These are phyloP conservation scores for Trichoderma pleuroti DNA, from an alignment of 2,329 filamentous ascomycete genomes.

Conservation along the genomic window DNA sequence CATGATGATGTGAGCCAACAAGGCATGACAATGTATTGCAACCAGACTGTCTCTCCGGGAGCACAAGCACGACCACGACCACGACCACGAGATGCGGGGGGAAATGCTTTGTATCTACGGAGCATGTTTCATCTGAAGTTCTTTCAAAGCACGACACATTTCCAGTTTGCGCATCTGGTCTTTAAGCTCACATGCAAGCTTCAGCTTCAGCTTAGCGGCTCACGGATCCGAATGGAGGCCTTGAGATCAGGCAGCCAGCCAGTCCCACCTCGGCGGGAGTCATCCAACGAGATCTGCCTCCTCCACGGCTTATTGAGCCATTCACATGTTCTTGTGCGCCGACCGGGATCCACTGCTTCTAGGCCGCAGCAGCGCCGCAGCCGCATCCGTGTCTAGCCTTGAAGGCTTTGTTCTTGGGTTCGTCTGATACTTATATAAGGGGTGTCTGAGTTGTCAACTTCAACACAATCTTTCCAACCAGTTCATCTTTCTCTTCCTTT, in stretches of 20 bases:
- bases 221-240: neutral
- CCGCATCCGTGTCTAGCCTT: neutral
- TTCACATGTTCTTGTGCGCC: neutral
- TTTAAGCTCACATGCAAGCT: neutral
- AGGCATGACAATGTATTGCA: neutral
- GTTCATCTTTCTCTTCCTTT: neutral
- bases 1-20: neutral
- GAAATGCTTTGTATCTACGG: neutral
- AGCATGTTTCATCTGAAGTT: neutral
- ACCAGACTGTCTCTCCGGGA: neutral
- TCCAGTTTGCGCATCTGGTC: neutral
- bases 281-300: constrained; percentile 10
- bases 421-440: neutral
- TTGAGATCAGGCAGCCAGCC: constrained; percentile 4
- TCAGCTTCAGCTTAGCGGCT: neutral
- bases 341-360: neutral
- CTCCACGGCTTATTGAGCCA: neutral
- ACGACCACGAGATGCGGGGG: neutral
- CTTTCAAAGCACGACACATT: neutral
- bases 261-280: constrained; percentile 10
- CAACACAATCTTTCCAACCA: neutral
- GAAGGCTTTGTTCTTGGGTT: neutral
- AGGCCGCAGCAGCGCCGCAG: constrained; percentile 11
- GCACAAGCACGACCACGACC: neutral
- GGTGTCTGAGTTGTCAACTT: neutral